Conservation (phyloP, 805 yeast species). For the Candida hungchunana region DNA sequence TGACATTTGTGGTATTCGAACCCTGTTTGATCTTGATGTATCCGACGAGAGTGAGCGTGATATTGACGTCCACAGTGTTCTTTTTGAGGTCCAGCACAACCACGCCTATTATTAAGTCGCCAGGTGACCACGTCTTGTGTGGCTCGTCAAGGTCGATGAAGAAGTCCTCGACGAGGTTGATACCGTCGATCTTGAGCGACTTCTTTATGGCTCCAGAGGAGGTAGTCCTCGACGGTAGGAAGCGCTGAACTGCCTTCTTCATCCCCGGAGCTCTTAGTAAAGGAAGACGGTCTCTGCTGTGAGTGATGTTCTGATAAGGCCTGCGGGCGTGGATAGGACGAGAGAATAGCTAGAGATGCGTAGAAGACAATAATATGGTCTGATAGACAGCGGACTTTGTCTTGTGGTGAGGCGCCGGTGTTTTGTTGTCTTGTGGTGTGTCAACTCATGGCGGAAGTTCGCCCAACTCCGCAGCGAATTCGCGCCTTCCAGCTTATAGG, state of each 20-base stretch:
- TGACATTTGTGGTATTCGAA: conserved; percentile 46
- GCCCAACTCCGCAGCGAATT: no score
- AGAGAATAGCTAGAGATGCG: no score
- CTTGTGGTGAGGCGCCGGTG: no score
- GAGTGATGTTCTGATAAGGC: no score
- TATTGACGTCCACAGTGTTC: conserved; percentile 48
- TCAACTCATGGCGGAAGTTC: no score
- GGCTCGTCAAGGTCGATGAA: conserved; percentile 70
- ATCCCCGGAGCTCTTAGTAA: no score
- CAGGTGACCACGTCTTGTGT: conserved; percentile 74
- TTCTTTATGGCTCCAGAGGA: conserved; percentile 19
- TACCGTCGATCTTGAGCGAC: conserved; percentile 22
- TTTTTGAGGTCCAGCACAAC: conserved; percentile 52
- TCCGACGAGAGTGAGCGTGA: conserved; percentile 53
- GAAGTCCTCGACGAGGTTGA: conserved; percentile 52
- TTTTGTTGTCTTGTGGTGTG: no score
- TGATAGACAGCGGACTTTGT: no score
- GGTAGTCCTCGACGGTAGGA: conserved; percentile 23
- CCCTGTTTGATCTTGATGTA: conserved; percentile 48
- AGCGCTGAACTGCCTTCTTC: conserved; percentile 27
- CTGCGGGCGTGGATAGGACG: no score
- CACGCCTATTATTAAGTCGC: conserved; percentile 67
- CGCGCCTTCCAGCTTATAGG: no score
- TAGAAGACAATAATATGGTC: no score
- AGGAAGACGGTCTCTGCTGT: no score